Evolutionary conservation across 441 rosid genomes (phyloP).

Genomic region (Bruguiera hainesii): DNA sequence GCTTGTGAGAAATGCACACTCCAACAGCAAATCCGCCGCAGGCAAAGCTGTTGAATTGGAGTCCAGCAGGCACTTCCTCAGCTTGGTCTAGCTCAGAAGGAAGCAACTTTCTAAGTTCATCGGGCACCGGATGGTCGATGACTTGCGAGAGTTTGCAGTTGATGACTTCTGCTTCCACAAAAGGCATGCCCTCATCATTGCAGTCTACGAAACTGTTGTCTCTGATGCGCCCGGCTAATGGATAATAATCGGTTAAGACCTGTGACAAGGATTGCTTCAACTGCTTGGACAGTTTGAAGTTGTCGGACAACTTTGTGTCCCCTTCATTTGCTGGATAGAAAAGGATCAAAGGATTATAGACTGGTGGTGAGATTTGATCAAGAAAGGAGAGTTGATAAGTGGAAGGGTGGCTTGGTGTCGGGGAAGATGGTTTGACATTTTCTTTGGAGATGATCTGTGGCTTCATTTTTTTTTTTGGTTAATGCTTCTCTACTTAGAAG

Average conservation of each 20-base stretch:
- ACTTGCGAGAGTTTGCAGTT: slow-evolving; percentile 9
- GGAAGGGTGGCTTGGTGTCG: slow-evolving; percentile 23
- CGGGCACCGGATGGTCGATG: slow-evolving; percentile 11
- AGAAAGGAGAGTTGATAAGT: slow-evolving; percentile 25
- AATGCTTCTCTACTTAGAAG: no score
- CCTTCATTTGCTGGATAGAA: slow-evolving; percentile 15
- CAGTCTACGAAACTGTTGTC: slow-evolving; percentile 13
- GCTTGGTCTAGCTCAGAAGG: slow-evolving; percentile 13
- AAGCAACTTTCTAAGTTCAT: slow-evolving; percentile 10
- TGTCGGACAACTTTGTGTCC: background rate
- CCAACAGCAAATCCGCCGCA: slow-evolving; percentile 30
- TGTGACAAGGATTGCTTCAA: slow-evolving; percentile 23
- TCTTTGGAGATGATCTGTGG: slow-evolving; percentile 12
- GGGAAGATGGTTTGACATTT: slow-evolving; percentile 31
- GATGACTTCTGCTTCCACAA: slow-evolving; percentile 18
- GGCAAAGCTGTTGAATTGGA: slow-evolving; percentile 25
- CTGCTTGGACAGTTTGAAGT: slow-evolving; percentile 6
- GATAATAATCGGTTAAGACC: slow-evolving; percentile 25
- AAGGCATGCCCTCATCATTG: slow-evolving; percentile 23
- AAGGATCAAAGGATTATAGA: slow-evolving; percentile 25
- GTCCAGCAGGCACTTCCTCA: background rate
- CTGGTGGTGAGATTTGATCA: slow-evolving; percentile 26
- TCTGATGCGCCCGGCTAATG: slow-evolving; percentile 29
- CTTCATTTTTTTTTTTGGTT: no score
- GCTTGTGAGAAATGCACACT: slow-evolving; percentile 22